Conservation (phyloP, 2,329 filamentous ascomycete species). For the Fusarium caatingaense region DNA sequence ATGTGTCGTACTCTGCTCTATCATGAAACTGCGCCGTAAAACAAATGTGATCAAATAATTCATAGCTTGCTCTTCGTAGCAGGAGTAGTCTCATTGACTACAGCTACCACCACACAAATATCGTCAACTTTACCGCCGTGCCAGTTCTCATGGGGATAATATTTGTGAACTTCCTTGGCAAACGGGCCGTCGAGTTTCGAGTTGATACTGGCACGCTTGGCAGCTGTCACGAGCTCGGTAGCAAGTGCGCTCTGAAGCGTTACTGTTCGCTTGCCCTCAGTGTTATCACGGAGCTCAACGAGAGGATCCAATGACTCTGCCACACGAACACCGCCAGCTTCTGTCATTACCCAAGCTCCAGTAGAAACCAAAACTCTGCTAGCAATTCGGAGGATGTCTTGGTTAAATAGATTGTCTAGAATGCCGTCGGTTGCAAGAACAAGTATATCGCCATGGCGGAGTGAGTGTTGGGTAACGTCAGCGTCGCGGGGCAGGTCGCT, state of each 20-base stretch:
- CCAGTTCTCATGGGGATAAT: slow-evolving; percentile 88
- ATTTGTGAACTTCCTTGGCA: slow-evolving; percentile 90
- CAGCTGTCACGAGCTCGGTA: slow-evolving; percentile 80
- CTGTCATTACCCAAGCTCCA: slow-evolving; percentile 78
- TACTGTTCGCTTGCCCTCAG: slow-evolving; percentile 47
- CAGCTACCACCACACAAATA: slow-evolving; percentile 85
- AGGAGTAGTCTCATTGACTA: slow-evolving; percentile 74
- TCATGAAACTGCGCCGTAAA: slow-evolving; percentile 40
- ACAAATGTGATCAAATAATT: slow-evolving; percentile 24
- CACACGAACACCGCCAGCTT: slow-evolving; percentile 70
- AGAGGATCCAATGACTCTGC: slow-evolving; percentile 67
- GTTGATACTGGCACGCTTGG: slow-evolving; percentile 87
- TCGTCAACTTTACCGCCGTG: slow-evolving; percentile 95
- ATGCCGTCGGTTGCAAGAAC: slow-evolving; percentile 94
- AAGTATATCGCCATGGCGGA: slow-evolving; percentile 93
- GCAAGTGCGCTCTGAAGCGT: slow-evolving; percentile 84
- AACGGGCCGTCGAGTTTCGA: slow-evolving; percentile 89
- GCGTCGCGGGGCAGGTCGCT: slow-evolving; percentile 88
- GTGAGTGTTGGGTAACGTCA: slow-evolving; percentile 77
- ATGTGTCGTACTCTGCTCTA: slow-evolving; percentile 41
- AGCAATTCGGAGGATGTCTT: slow-evolving; percentile 85
- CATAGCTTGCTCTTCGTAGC: slow-evolving; percentile 51
- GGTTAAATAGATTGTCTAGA: slow-evolving; percentile 93
- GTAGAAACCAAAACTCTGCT: slow-evolving; percentile 78
- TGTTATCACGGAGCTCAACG: slow-evolving; percentile 46